Evolutionary conservation across 257 asterid genomes (phyloP).

Genomic region (Marsdenia floribunda): DNA sequence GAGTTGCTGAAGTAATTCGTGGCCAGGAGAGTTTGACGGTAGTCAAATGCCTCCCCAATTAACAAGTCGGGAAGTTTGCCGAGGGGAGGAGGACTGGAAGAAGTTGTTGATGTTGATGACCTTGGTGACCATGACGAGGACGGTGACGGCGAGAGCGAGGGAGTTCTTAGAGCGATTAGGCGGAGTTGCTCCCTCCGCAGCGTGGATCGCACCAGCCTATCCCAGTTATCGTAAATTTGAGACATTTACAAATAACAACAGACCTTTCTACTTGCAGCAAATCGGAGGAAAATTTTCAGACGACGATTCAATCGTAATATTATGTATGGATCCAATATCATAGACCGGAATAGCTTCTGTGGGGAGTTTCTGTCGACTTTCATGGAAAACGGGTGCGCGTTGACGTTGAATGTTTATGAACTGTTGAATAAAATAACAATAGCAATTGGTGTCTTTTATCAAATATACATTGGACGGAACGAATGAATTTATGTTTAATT

Average conservation of each 20-base stretch:
- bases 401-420: too few species aligned
- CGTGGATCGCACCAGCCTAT: slow-evolving; percentile 1
- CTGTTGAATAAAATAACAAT: too few species aligned
- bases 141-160: background rate
- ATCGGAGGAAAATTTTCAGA: background rate
- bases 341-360: too few species aligned
- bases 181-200: slow-evolving; percentile 12
- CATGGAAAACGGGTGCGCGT: too few species aligned
- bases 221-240: slow-evolving; percentile 8
- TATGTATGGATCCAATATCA: too few species aligned
- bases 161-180: background rate
- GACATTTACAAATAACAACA: background rate
- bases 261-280: background rate
- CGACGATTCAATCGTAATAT: too few species aligned
- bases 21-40: slow-evolving; percentile 42
- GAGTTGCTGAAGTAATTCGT: slow-evolving; percentile 39
- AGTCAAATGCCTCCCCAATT: slow-evolving; percentile 39
- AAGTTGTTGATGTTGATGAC: background rate
- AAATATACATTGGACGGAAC: too few species aligned
- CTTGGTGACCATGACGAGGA: too few species aligned
- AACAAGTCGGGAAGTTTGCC: background rate
- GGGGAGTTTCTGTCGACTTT: too few species aligned
- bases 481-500: too few species aligned
- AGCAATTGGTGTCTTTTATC: too few species aligned
- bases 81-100: background rate